Conservation (phyloP, 192 early-diverging fungal species). For the Anaeromyces robustus region DNA sequence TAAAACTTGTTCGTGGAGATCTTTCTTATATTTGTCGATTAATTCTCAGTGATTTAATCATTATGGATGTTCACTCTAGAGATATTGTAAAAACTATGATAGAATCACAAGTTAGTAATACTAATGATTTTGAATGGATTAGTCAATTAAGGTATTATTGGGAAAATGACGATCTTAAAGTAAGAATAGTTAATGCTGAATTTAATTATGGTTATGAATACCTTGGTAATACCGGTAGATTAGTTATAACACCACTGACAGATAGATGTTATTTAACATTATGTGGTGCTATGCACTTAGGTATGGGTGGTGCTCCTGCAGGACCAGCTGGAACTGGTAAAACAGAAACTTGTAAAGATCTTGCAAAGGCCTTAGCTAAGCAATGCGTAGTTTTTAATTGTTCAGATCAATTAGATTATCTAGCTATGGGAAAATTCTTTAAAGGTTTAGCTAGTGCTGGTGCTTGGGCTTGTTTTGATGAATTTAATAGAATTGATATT, state of each 20-base stretch:
- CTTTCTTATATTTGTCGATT: constrained; percentile 30
- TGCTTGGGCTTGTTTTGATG: constrained; percentile 52
- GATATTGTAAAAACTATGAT: constrained; percentile 41
- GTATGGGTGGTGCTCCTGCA: constrained; percentile 44
- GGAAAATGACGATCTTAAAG: constrained; percentile 40
- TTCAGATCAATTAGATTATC: constrained; percentile 42
- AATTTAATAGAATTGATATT: constrained; percentile 48
- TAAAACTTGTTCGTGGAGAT: constrained; percentile 33
- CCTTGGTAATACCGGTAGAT: constrained; percentile 37
- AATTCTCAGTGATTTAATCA: constrained; percentile 39
- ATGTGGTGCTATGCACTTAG: constrained; percentile 41
- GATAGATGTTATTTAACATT: constrained; percentile 42
- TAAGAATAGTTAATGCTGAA: constrained; percentile 46
- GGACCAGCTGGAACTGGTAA: constrained; percentile 45
- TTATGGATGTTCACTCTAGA: constrained; percentile 41
- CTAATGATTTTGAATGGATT: constrained; percentile 50
- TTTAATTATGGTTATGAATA: constrained; percentile 44
- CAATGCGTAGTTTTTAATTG: constrained; percentile 52
- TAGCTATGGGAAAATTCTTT: constrained; percentile 50
- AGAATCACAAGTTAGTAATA: constrained; percentile 22
- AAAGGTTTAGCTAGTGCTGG: constrained; percentile 37
- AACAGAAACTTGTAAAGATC: constrained; percentile 42
- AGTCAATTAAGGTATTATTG: constrained; percentile 44
- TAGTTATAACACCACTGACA: constrained; percentile 42
- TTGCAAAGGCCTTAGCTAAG: constrained; percentile 41